Percentiles rank a stretch among this genome's conserved stretches.
These are phyloP conservation scores for Euphorbia schlechtendalii DNA, from an alignment of 441 rosid genomes.

Conservation along the genomic window DNA sequence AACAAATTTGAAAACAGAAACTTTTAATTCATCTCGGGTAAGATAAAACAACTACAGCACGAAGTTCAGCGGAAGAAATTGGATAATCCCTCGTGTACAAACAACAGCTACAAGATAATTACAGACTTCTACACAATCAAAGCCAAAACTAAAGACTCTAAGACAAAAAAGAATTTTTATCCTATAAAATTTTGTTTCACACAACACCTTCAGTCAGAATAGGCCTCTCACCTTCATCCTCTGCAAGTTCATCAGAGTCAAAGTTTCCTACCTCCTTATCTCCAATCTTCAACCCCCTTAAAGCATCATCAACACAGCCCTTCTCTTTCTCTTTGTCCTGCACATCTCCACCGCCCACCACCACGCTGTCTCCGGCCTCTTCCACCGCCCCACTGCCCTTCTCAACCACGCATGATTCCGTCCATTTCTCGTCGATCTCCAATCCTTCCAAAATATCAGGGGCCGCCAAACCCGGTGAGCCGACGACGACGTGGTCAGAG, in stretches of 20 bases:
- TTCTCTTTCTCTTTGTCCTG: conserved; percentile 21
- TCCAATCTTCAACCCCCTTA: conserved; percentile 33
- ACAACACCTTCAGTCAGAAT: conserved; percentile 42
- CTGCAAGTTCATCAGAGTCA: conserved; percentile 17
- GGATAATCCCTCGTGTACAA: background rate
- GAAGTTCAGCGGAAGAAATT: background rate
- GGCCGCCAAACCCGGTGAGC: conserved; percentile 4
- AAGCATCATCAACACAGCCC: conserved; percentile 34
- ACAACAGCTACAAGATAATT: background rate
- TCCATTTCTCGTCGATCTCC: conserved; percentile 9
- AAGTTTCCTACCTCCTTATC: conserved; percentile 17
- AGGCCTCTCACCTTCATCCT: conserved; percentile 34
- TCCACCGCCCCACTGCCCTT: conserved; percentile 29
- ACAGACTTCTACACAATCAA: background rate
- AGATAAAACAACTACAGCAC: background rate
- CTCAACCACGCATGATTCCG: conserved; percentile 33
- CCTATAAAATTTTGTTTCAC: conserved; percentile 9
- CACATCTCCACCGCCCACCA: conserved; percentile 21
- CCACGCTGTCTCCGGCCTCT: conserved; percentile 24
- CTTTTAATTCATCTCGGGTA: background rate
- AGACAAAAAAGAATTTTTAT: background rate
- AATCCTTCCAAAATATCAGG: conserved; percentile 26
- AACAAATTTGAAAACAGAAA: background rate
- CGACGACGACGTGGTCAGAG: conserved; percentile 8
- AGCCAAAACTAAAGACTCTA: background rate